A percentile compares a stretch with the other conserved stretches of the same genome.
Conservation (phyloP, 352 stramenopile species). For the Pythium volutum region DNA sequence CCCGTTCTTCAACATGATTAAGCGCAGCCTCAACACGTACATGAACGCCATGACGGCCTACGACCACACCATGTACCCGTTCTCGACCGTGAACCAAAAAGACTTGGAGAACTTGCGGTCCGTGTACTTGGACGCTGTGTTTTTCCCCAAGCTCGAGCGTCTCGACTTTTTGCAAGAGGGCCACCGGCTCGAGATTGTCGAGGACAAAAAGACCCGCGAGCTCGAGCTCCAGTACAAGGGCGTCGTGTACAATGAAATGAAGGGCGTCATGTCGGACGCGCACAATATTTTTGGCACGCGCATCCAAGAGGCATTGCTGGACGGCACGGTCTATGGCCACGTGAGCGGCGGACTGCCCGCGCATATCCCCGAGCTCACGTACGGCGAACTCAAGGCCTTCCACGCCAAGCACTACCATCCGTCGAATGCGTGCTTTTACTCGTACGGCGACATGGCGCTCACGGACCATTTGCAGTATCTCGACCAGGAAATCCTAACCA, state of each 20-base stretch:
- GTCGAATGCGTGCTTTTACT: slow-evolving; percentile 88
- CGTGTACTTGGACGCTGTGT: slow-evolving; percentile 97
- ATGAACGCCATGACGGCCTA: slow-evolving; percentile 99
- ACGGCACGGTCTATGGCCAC: slow-evolving; percentile 83
- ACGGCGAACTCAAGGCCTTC: slow-evolving; percentile 76
- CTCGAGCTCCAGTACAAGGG: slow-evolving; percentile 77
- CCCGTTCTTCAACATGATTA: slow-evolving; percentile 99
- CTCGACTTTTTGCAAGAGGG: slow-evolving; percentile 83
- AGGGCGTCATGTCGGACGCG: slow-evolving; percentile 95
- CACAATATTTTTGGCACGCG: slow-evolving; percentile 91
- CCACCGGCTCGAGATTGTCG: slow-evolving; percentile 63
- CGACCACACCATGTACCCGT: slow-evolving; percentile 99
- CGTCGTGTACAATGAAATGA: slow-evolving; percentile 99
- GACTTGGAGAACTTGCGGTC: slow-evolving; percentile 97
- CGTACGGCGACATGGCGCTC: slow-evolving; percentile 84
- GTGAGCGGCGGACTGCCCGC: slow-evolving; percentile 75
- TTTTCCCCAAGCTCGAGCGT: slow-evolving; percentile 90
- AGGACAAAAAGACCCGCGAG: slow-evolving; percentile 30
- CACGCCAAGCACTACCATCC: slow-evolving; percentile 87
- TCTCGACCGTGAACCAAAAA: slow-evolving; percentile 95
- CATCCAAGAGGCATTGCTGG: slow-evolving; percentile 91
- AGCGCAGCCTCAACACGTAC: slow-evolving; percentile 98
- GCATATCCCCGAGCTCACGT: slow-evolving; percentile 70
- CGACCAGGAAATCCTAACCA: slow-evolving; percentile 58
- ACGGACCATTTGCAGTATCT: slow-evolving; percentile 75